Conservation (phyloP, 169 alveolate genomes). For the Eimeria mitis region DNA sequence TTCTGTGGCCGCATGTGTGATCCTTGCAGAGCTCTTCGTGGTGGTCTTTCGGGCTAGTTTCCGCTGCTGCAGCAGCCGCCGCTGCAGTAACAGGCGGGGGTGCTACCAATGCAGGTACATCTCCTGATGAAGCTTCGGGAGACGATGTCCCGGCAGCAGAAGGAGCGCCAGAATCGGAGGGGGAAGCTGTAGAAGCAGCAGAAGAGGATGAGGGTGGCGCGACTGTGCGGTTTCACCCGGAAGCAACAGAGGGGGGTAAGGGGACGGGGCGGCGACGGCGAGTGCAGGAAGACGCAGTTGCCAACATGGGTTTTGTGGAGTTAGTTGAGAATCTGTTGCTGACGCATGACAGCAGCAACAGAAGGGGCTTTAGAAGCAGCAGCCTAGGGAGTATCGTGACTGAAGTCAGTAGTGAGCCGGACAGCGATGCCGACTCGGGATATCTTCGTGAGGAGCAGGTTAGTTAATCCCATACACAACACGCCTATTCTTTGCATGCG, state of each 20-base stretch:
- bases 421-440: constrained; percentile 43
- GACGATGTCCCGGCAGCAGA: constrained; percentile 6
- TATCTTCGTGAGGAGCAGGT: constrained; percentile 1
- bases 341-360: constrained; percentile 57
- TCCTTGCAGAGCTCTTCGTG: constrained; percentile 42
- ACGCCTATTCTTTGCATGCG: neutral
- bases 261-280: constrained; percentile 31
- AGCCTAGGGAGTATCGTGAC: constrained; percentile 42
- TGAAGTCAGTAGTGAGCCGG: constrained; percentile 35
- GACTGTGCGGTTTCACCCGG: constrained; percentile 41
- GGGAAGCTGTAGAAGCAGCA: constrained; percentile 20
- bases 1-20: neutral
- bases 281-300: constrained; percentile 36
- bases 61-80: constrained; percentile 42
- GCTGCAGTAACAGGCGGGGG: constrained; percentile 40
- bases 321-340: constrained; percentile 48
- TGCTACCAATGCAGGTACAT: neutral
- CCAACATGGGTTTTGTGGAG: constrained; percentile 64
- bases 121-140: constrained; percentile 44
- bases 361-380: constrained; percentile 52
- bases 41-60: constrained; percentile 55
- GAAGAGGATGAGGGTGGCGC: neutral
- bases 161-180: neutral
- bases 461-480: neutral
- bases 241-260: constrained; percentile 18